phyloP scores from a whole-genome alignment of 1,139 yeast species.

The Suzukiozyma palmioleophila region DNA sequence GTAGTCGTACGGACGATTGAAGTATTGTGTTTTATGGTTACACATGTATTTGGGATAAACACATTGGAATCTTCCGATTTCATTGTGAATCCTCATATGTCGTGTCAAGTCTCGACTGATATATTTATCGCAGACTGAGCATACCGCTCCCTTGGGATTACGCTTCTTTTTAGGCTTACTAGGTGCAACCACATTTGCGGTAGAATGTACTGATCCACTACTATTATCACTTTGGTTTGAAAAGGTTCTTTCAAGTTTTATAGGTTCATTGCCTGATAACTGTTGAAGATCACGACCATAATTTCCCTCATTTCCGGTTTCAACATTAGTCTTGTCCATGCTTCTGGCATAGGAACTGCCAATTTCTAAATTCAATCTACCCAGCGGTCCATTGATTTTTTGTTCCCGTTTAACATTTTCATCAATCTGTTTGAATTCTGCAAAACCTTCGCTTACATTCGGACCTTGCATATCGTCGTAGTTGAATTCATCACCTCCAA shows the following conservation, averaged over 20 bases:
- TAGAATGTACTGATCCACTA: constrained; percentile 7
- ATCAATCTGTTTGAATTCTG: neutral
- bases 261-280: constrained; percentile 4
- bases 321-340: too few relatives aligned
- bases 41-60: constrained; percentile 41
- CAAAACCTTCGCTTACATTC: too few relatives aligned
- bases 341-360: too few relatives aligned
- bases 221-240: constrained; percentile 25
- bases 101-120: constrained; percentile 43
- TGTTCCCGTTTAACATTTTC: neutral
- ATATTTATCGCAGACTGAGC: constrained; percentile 39
- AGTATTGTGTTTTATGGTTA: constrained; percentile 42
- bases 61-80: constrained; percentile 44
- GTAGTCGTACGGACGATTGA: constrained; percentile 47
- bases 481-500: too few relatives aligned
- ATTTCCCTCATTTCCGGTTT: too few relatives aligned
- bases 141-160: constrained; percentile 35
- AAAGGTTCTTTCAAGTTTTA: constrained; percentile 13
- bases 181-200: constrained; percentile 7
- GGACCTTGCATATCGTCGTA: too few relatives aligned
- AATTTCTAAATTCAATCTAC: too few relatives aligned
- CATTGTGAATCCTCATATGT: constrained; percentile 45
- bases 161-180: constrained; percentile 25
- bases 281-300: neutral
- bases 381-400: too few relatives aligned